Evolutionary conservation across 2,329 filamentous ascomycete species (phyloP), one percentile per base, ranked within the genome.

Genomic region (Stagonosporopsis cucurbitacearum): DNA sequence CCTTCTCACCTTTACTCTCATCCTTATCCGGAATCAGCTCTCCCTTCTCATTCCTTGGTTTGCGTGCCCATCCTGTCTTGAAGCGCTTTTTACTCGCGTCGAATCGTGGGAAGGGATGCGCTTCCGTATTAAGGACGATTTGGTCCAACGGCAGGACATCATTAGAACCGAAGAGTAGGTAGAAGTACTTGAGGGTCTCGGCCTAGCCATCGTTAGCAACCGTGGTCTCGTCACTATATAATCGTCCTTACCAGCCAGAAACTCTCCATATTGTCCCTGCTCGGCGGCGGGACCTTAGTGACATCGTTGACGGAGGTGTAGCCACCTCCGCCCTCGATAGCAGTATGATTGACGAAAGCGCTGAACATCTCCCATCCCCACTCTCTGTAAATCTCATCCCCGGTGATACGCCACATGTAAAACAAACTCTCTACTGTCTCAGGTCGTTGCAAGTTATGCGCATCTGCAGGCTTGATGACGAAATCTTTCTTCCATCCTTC

Each of bases 361-460:
- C 91, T 88, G 79, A 99, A 99, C 88, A 99, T 98, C 66, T 96
- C 89, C 95, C 95, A 99, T 13, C 95, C 95, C 94, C 94, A 98
- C 68, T 97, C 87, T 23, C 95, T 86, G 77, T 99, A 99, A 63
- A 87, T 88, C 35, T 85, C 81, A 59, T 99, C 93, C 23, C 90
- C 91, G 0, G 95, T 99, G 75, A 99, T 96, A 60, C 95, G 88
- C 90, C 94, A 99, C 92, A 99, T 96, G 79, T 98, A 96, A 70
- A 99, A 93, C 58, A 99, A 80, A 57, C 88, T 93, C 79, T 99
- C 95, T n/a, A 97, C 88, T 0, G 95, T 97, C 80, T 99, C 95
- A 0, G 95, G 95, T 28, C 95, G 86, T 77, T 98, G 95, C 30
- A 99, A 82, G 72, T 99, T 99, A 78, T 98, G 95, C 48, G 84